Evolutionary conservation across 345 rosid genomes (phyloP), one percentile per base, ranked within the genome.

Genomic region (Dipteronia dyeriana): DNA sequence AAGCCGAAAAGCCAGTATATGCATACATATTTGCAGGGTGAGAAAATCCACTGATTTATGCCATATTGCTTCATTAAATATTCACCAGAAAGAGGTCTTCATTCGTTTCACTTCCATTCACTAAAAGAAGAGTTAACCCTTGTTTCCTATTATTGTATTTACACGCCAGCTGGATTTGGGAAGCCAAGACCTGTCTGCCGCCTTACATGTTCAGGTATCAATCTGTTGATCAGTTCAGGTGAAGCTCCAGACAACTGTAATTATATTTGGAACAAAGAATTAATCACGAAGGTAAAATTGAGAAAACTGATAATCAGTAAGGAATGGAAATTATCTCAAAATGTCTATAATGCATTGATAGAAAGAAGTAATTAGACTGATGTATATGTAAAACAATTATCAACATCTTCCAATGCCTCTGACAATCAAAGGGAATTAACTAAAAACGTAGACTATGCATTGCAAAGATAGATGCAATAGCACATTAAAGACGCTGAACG

Each of bases 131-230:
- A 60, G 31, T 29, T 26, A 22, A 77, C 70, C 59, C 69, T 66
- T 19, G 70, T 39, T 68, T 43, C 76, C 45, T 7, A 19, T 41
- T 39, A 38, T 20, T 23, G 31, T 66, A 70, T 76, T 86, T 80
- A 86, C 1, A 85, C 81, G 38, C 85, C 89, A 68, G 81, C 71
- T 11, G 81, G 83, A 73, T 81, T 80, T 16, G 80, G 71, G 62
- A 85, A 81, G 76, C 75, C 83, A 45, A 83, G 78, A 74, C 78
- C 87, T 65, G 77, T 84, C 77, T 80, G 86, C 78, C 88, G 82
- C 78, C 88, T 87, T 45, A 86, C 70, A 39, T 93, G 91, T 82
- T 90, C 94, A 0, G 97, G 97, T 81, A 93, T 87, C 73, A 90
- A 84, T 85, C 88, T 85, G 83, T 77, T 87, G 77, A 88, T 86